Base-by-base conservation (phyloP, 2,329 filamentous ascomycete genomes). In the Hymenoscyphus occultus region DNA sequence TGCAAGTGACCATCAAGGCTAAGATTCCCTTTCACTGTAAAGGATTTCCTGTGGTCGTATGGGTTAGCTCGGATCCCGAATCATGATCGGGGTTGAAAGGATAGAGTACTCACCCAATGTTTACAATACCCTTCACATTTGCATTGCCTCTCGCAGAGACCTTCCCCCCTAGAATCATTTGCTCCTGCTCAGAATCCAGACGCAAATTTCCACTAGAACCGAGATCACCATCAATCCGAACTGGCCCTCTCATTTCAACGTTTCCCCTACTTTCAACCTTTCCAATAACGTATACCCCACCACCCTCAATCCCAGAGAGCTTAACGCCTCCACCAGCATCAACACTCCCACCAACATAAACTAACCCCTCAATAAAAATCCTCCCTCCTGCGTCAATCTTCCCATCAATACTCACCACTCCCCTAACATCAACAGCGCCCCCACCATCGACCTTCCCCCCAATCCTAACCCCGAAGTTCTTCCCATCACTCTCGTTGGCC, bases 81-180 rank as follows among this genome's bases (percentile, higher is more conserved):
- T 45, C 9, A 7, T 32, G 1, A 58, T 35, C 56, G 31, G 14
- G 10, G 2, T 14, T 32, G 62, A 35, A 16, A 22, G 14, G 42
- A 28, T 28, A 39, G 35, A 39, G 32, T 13, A 67, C 67, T 68
- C 40, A 71, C 70, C 63, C 59, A 56, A 66, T 32, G 16, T 64
- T 59, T 28, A 72, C 58, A 60, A 68, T 45, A 40, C 70, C 70
- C 57, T 72, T 66, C 39, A 71, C 60, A 56, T 48, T 56, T 12
- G 64, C 60, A 3, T n/a, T 61, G 14, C 59, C 62, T 13, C 39
- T 62, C 9, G 56, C 28, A 2, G 14, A 61, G 13, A 71, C 60
- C 42, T 65, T 69, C 2, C 69, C 65, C 0, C 65, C 67, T 14
- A 72, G n/a, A 32, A 54, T 69, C 7, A 69, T 56, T n/a, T 31